Base-by-base conservation (phyloP, 805 yeast genomes). In the Danielia oregonensis region DNA sequence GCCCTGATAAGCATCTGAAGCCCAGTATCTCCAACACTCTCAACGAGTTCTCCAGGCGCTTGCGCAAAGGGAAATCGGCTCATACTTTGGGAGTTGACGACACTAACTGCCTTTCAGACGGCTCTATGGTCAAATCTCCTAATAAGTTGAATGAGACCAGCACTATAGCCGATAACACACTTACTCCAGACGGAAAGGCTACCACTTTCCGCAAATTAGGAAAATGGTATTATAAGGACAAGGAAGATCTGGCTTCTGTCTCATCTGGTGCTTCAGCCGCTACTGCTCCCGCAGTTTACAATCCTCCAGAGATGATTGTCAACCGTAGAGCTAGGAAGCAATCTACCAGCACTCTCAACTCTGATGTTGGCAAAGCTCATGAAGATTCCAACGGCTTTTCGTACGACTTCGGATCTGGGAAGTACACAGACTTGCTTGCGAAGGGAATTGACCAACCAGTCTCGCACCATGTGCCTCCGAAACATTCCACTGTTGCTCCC, bases 221-320 rank as follows among this genome's bases (percentile, higher is more conserved):
- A 1, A 79, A 74, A 42, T 81, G 91, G 86, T 83, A 83, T 46
- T 70, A 68, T 34, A 76, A 69, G 23, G 73, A 65, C 15, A 40
- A 42, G 24, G 37, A 51, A 26, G 26, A 32, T 30, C 17, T 18
- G 29, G 11, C 28, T 4, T 19, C 17, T 7, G 24, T 12, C 6
- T 11, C 22, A 10, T 4, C 23, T 5, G n/a, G n/a, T n/a, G 11
- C 28, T 4, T 19, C 17, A 6, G 24, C 11, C 6, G 9, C 22
- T 5, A 3, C 23, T 5, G 13, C 12, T 4, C 25, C 33, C 21
- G 23, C 27, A 11, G 17, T 9, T 16, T 68, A 71, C 37, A 60
- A 55, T 5, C 74, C 80, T 0, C 86, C 86, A 0, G 85, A 79
- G 49, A 80, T 80, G 86, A 80, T 80, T n/a, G 65, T 74, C 27